These are phyloP conservation scores for Rhododendron griersonianum DNA, from an alignment of 148 eudicot genomes.

Conservation along the genomic window DNA sequence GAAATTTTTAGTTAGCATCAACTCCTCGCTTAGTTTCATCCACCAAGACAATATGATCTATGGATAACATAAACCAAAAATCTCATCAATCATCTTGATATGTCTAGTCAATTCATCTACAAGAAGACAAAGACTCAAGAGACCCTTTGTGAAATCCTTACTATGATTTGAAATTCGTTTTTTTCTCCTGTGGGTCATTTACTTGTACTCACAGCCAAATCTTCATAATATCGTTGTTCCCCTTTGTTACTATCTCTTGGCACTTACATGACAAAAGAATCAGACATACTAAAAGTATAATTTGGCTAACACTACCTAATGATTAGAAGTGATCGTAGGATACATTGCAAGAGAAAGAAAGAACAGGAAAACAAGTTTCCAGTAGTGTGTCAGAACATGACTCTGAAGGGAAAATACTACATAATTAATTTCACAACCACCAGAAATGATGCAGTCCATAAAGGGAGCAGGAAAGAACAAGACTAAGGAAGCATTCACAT, in stretches of 20 bases:
- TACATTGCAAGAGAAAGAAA: not conserved
- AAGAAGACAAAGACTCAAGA: not conserved
- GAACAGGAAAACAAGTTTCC: not conserved
- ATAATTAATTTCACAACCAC: not conserved
- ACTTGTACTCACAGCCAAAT: not conserved
- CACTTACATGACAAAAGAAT: not conserved
- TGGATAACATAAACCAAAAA: not conserved
- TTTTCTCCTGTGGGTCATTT: not conserved
- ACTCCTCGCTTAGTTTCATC: not conserved
- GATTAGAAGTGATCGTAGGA: not conserved
- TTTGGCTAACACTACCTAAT: not conserved
- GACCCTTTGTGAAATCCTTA: not conserved
- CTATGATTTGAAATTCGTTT: not conserved
- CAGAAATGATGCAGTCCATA: not conserved
- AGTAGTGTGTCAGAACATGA: not conserved
- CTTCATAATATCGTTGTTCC: not conserved
- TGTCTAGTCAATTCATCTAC: not conserved
- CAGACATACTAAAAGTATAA: not conserved
- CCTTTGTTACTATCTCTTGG: not conserved
- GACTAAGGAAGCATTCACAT: too few species aligned
- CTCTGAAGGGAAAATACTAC: not conserved
- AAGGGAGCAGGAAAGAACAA: too few species aligned
- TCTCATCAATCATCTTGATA: not conserved
- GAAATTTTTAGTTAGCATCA: not conserved
- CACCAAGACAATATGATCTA: not conserved